Percentiles rank a stretch among this genome's conserved stretches.
Evolutionary conservation across 108 stramenopile species (phyloP).

Genomic region (Nannochloropsis salina): DNA sequence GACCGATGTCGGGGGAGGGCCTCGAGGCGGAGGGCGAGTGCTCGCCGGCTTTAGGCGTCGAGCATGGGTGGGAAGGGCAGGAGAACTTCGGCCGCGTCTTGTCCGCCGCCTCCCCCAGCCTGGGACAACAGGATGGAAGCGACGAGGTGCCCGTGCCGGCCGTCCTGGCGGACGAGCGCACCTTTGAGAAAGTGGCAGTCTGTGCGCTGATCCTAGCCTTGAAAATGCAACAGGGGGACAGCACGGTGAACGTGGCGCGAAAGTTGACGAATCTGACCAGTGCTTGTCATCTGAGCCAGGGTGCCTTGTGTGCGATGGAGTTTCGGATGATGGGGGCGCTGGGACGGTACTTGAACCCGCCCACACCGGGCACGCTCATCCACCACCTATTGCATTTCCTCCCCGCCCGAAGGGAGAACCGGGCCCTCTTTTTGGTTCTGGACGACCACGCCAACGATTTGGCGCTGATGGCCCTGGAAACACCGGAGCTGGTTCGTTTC

Average conservation of each 20-base stretch:
- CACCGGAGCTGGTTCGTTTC: neutral
- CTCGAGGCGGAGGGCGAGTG: neutral
- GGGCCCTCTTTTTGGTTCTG: neutral
- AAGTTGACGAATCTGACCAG: neutral
- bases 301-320: neutral
- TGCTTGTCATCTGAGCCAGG: neutral
- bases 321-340: neutral
- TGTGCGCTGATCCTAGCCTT: neutral
- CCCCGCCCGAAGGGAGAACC: neutral
- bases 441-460: conserved; percentile 4
- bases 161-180: neutral
- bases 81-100: neutral
- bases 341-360: neutral
- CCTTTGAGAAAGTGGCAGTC: neutral
- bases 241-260: neutral
- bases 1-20: neutral
- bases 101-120: neutral
- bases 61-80: neutral
- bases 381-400: neutral
- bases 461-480: neutral
- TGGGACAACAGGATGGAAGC: neutral
- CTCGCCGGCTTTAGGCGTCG: neutral
- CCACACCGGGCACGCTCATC: neutral
- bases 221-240: conserved; percentile 15
- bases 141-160: neutral